Conservation (phyloP, 1,284 basidiomycete genomes). For the Coniferiporia sulphurascens region DNA sequence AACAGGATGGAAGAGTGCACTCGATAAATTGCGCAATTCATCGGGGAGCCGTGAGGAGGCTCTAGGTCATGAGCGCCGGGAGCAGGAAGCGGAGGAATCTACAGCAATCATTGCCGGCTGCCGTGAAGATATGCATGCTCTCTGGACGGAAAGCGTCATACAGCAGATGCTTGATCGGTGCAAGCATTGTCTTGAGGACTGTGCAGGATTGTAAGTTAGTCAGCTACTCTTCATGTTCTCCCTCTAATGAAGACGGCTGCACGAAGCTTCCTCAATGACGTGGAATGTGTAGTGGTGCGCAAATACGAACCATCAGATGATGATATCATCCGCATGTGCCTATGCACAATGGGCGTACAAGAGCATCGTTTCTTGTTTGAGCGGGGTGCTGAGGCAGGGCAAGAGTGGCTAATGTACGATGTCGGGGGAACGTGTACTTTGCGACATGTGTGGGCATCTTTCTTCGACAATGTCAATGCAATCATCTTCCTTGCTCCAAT, state of each 20-base stretch:
- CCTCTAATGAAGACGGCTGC: constrained; percentile 6
- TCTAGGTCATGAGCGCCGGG: constrained; percentile 28
- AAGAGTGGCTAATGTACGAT: constrained; percentile 77
- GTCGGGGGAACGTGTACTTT: constrained; percentile 71
- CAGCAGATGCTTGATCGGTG: constrained; percentile 50
- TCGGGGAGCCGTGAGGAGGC: constrained; percentile 35
- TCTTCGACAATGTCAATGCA: constrained; percentile 57
- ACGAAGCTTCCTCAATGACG: constrained; percentile 63
- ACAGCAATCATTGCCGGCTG: constrained; percentile 55
- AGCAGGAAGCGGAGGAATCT: constrained; percentile 52
- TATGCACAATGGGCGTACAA: constrained; percentile 63
- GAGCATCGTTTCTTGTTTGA: constrained; percentile 69
- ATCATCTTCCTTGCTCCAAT: constrained; percentile 30
- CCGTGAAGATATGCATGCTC: constrained; percentile 51
- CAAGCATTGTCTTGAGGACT: constrained; percentile 67
- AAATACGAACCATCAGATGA: constrained; percentile 67
- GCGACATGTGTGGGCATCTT: constrained; percentile 59
- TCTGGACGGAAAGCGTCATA: constrained; percentile 62
- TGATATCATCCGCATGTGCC: constrained; percentile 26
- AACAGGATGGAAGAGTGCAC: constrained; percentile 55
- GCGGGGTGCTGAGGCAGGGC: constrained; percentile 68
- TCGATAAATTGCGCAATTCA: constrained; percentile 47
- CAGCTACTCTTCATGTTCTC: background rate
- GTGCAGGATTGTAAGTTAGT: constrained; percentile 61
- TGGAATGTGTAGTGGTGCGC: constrained; percentile 58